Evolutionary conservation across 2,329 filamentous ascomycete genomes (phyloP).

Genomic region (Alternaria solani): DNA sequence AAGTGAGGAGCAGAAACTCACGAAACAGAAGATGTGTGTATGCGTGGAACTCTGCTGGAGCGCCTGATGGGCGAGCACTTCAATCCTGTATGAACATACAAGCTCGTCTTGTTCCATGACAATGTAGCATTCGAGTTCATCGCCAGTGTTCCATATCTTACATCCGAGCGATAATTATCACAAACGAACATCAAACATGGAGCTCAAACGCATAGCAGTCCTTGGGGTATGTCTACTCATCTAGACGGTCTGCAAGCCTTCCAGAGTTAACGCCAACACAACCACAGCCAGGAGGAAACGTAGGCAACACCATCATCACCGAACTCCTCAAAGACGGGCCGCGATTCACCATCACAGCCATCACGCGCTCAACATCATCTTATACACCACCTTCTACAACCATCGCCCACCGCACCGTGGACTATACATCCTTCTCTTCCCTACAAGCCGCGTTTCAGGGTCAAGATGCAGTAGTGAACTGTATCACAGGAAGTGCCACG

Average conservation of each 20-base stretch:
- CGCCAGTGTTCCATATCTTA: not conserved
- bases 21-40: not conserved
- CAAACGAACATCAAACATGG: conserved; percentile 26
- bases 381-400: conserved; percentile 27
- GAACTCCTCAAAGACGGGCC: conserved; percentile 33
- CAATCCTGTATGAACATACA: not conserved
- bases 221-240: conserved; percentile 37
- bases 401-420: conserved; percentile 31
- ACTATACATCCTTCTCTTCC: conserved; percentile 39
- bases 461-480: conserved; percentile 64
- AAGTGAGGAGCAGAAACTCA: too few relatives aligned
- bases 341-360: conserved; percentile 39
- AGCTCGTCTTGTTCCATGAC: not conserved
- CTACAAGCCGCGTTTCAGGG: conserved; percentile 56
- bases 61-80: not conserved
- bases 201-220: conserved; percentile 48
- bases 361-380: conserved; percentile 36
- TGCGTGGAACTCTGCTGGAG: not conserved
- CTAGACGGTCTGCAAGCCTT: not conserved
- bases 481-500: conserved; percentile 56
- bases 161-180: not conserved
- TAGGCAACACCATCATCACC: conserved; percentile 41
- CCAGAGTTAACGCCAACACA: conserved; percentile 2
- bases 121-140: not conserved
- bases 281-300: conserved; percentile 42